phyloP scores from a whole-genome alignment of 495 filamentous ascomycete genomes.

The Podospora bellae-mahoneyi region DNA sequence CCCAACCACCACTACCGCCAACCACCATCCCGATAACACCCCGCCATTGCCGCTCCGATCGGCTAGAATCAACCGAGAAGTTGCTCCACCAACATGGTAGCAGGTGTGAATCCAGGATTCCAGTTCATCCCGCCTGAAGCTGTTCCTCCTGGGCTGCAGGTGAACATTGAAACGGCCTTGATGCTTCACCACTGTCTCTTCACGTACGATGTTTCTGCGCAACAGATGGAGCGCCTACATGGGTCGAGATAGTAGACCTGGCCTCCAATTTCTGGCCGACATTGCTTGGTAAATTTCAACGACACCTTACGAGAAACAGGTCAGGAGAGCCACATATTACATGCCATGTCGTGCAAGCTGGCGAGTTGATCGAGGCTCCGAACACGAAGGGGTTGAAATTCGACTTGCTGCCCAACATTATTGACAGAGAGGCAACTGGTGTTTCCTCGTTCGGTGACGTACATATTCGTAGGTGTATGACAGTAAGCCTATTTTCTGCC shows the following conservation, averaged over 20 bases:
- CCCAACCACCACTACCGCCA: neutral
- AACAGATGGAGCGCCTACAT: slow-evolving; percentile 5
- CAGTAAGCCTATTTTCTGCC: slow-evolving; percentile 20
- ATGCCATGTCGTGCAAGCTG: neutral
- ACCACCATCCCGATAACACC: neutral
- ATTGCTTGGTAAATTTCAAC: neutral
- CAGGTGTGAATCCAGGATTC: neutral
- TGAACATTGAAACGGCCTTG: neutral
- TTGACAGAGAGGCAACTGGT: slow-evolving; percentile 6
- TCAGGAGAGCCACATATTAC: neutral
- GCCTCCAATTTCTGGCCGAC: too few species aligned
- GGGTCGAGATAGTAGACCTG: neutral
- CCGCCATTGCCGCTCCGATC: slow-evolving; percentile 11
- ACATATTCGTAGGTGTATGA: slow-evolving; percentile 21
- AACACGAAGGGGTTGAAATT: neutral
- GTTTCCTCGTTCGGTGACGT: slow-evolving; percentile 21
- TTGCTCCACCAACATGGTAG: slow-evolving; percentile 1
- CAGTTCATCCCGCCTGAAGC: slow-evolving; percentile 19
- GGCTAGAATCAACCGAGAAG: slow-evolving; percentile 5
- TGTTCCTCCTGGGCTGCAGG: neutral
- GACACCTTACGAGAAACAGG: neutral
- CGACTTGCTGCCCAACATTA: neutral
- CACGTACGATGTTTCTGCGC: neutral
- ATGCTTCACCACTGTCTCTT: neutral
- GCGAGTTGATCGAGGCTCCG: neutral